Evolutionary conservation across 2,329 filamentous ascomycete species (phyloP), one percentile per base, ranked within the genome.

Genomic region (Metarhizium rileyi): DNA sequence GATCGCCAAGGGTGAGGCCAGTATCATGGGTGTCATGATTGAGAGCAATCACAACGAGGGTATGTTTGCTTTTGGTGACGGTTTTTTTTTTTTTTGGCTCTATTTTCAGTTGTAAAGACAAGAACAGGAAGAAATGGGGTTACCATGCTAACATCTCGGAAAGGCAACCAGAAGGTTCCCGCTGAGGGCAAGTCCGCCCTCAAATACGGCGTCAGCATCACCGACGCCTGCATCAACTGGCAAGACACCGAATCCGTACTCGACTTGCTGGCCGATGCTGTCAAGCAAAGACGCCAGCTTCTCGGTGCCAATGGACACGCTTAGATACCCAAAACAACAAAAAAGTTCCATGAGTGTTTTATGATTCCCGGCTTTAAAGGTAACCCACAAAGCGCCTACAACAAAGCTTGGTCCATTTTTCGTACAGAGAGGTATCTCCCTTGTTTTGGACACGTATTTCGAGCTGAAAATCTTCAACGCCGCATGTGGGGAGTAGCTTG

Each of bases 11-110:
- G 93, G 93, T 33, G 91, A 97, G 72, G 78, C 78, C 3, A 85
- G 76, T 45, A 93, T 98, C 63, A 91, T 96, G 81, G 93, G 93
- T 61, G 88, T 97, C 52, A 98, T 98, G 93, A 95, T 98, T 62
- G 93, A 98, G 75, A 94, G 87, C 69, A 87, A 97, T 69, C 94
- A 97, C 71, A 86, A 91, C 61, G 91, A 96, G 72, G 90, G 87
- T 86, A 67, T 61, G 75, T 57, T 28, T n/a, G 14, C 6, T 30
- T 22, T 33, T 33, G 30, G 14, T 38, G 33, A 18, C 14, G 5
- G 18, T 20, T 38, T 5, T n/a, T 14, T 46, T 35, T 18, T 26
- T 43, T 10, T 18, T 12, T 20, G 5, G 7, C 7, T n/a, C 16
- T 26, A 5, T 20, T 25, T 43, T 8, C 25, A 14, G 18, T 12